phyloP scores from a whole-genome alignment of 2,329 filamentous ascomycete genomes.

The Fulvia fulva region DNA sequence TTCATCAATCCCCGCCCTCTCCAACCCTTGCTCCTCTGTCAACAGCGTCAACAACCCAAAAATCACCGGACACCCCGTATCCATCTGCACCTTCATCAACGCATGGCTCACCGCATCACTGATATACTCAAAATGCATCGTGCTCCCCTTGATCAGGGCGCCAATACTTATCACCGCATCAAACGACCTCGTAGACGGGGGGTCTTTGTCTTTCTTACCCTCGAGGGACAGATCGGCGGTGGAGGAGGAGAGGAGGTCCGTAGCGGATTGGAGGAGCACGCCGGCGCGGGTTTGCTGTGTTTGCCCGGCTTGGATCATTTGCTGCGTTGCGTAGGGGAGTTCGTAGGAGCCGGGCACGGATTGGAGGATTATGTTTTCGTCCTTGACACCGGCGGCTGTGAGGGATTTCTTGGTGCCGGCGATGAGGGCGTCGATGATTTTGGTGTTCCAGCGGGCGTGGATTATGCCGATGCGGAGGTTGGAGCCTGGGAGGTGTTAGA shows the following conservation, averaged over 20 bases:
- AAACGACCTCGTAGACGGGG: conserved; percentile 53
- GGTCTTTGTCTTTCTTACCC: neutral
- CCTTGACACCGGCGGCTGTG: conserved; percentile 71
- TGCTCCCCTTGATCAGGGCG: conserved; percentile 96
- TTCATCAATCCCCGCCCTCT: conserved; percentile 67
- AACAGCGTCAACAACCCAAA: conserved; percentile 90
- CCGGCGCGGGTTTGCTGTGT: conserved; percentile 63
- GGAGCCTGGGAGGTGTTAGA: conserved; percentile 36
- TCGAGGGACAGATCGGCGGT: conserved; percentile 64
- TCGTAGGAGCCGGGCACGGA: conserved; percentile 94
- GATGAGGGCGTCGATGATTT: conserved; percentile 82
- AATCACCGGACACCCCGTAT: conserved; percentile 81
- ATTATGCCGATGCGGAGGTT: conserved; percentile 87
- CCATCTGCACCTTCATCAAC: conserved; percentile 89
- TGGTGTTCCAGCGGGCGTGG: conserved; percentile 90
- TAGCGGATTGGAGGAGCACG: conserved; percentile 61
- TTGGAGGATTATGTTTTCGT: conserved; percentile 83
- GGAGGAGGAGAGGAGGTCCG: conserved; percentile 68
- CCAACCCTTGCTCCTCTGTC: conserved; percentile 79
- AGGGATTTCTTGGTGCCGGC: conserved; percentile 76
- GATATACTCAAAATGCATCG: conserved; percentile 99
- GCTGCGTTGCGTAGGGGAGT: conserved; percentile 82
- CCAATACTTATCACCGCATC: conserved; percentile 94
- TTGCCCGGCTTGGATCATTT: conserved; percentile 52
- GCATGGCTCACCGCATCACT: conserved; percentile 85